These are phyloP conservation scores for Tolypocladium endophyticum DNA, from an alignment of 2,329 filamentous ascomycete genomes.

Conservation along the genomic window DNA sequence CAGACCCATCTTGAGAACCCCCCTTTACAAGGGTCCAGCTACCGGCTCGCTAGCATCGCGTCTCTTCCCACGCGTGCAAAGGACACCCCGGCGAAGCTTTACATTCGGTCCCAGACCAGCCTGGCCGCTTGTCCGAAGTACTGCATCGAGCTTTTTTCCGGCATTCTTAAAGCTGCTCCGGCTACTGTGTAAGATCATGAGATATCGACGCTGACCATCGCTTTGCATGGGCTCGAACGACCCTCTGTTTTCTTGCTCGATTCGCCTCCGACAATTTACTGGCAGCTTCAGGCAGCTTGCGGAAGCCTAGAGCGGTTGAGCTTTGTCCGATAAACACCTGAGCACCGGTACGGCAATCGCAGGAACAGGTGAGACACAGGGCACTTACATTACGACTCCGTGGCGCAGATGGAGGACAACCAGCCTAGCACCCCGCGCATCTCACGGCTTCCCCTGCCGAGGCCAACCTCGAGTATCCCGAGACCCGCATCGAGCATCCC, in stretches of 20 bases:
- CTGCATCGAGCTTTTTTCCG: not conserved
- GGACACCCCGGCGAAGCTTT: not conserved
- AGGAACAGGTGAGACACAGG: not conserved
- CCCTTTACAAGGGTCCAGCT: not conserved
- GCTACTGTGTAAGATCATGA: not conserved
- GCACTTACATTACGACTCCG: not conserved
- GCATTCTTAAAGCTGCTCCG: not conserved
- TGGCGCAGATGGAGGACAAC: constrained; percentile 18
- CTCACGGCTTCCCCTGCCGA: constrained; percentile 26
- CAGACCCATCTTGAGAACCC: not conserved
- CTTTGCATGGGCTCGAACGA: not conserved
- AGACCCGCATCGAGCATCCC: constrained; percentile 15
- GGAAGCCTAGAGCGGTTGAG: not conserved
- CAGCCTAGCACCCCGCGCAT: constrained; percentile 25
- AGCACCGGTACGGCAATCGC: not conserved
- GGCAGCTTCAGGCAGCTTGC: not conserved
- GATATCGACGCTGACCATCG: not conserved
- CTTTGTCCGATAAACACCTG: not conserved
- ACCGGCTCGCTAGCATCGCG: not conserved
- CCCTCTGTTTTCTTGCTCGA: not conserved
- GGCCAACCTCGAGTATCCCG: constrained; percentile 20
- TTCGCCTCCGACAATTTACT: not conserved
- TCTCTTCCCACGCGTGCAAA: not conserved
- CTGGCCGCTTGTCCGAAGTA: not conserved
- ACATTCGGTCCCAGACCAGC: not conserved